Conservation (phyloP, 2,329 filamentous ascomycete genomes). For the Alternaria triticina region DNA sequence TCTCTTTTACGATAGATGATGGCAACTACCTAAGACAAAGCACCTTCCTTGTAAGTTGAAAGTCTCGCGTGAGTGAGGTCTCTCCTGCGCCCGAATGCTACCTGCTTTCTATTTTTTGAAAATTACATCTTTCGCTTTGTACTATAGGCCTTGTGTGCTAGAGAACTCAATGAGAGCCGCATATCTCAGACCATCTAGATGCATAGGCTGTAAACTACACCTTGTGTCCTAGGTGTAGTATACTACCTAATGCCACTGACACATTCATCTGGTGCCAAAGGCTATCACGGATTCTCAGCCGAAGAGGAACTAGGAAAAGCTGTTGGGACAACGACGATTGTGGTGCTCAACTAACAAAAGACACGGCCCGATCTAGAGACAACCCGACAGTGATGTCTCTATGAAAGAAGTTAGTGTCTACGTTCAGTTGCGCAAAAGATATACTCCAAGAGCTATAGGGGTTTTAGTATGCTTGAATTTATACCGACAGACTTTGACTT, state of each 20-base stretch:
- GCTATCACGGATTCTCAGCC: slow-evolving; percentile 34
- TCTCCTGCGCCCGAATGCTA: background rate
- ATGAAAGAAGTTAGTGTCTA: too few relatives aligned
- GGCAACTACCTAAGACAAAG: background rate
- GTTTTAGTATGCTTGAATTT: too few relatives aligned
- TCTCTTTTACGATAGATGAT: background rate
- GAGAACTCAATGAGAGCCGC: background rate
- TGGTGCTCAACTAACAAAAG: too few relatives aligned
- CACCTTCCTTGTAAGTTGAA: background rate
- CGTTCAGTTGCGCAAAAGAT: too few relatives aligned
- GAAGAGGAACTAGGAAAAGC: slow-evolving; percentile 37
- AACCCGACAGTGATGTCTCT: too few relatives aligned
- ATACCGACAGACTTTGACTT: too few relatives aligned
- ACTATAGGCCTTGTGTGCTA: background rate
- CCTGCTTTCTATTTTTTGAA: background rate
- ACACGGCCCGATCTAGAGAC: too few relatives aligned
- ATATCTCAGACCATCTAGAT: background rate
- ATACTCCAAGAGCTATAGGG: too few relatives aligned
- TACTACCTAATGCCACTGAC: slow-evolving; percentile 17
- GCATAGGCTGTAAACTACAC: background rate
- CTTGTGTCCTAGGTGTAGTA: background rate
- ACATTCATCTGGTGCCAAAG: slow-evolving; percentile 40
- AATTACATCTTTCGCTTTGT: background rate
- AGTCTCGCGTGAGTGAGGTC: background rate
- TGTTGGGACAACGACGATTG: slow-evolving; percentile 25